A percentile compares a stretch with the other conserved stretches of the same genome.
These are phyloP conservation scores for Talaromyces islandicus DNA, from an alignment of 2,329 filamentous ascomycete genomes.

Conservation along the genomic window DNA sequence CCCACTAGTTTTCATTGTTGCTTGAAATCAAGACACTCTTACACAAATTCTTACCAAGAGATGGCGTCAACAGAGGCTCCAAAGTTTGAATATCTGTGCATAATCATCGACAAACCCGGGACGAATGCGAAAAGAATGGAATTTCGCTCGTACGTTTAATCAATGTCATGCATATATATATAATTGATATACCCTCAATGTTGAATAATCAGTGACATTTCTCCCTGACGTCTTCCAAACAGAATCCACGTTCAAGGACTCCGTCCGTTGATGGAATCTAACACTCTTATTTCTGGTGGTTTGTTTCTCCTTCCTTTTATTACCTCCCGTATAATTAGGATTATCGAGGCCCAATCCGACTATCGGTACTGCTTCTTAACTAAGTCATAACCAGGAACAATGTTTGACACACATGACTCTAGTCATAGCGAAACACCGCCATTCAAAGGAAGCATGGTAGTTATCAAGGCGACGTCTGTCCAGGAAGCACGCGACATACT, in stretches of 20 bases:
- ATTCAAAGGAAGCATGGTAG: conserved; percentile 68
- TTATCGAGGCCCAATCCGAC: neutral
- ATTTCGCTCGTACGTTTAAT: conserved; percentile 23
- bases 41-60: neutral
- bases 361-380: neutral
- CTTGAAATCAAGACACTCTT: neutral
- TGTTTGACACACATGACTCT: conserved; percentile 58
- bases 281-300: conserved; percentile 61
- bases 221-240: neutral
- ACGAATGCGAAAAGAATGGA: conserved; percentile 56
- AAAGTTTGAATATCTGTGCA: conserved; percentile 61
- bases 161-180: neutral
- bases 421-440: conserved; percentile 55
- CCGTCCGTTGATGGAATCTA: conserved; percentile 48
- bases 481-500: conserved; percentile 65
- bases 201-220: neutral
- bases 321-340: conserved; percentile 1
- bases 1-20: neutral
- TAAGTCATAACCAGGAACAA: conserved; percentile 48
- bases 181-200: too few species aligned
- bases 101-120: conserved; percentile 62
- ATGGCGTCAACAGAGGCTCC: conserved; percentile 12
- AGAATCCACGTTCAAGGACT: conserved; percentile 54
- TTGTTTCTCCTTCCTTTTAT: conserved; percentile 18
- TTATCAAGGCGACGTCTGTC: conserved; percentile 60